Conservation (phyloP, 2,329 filamentous ascomycete species). For the Albifimbria verrucaria region DNA sequence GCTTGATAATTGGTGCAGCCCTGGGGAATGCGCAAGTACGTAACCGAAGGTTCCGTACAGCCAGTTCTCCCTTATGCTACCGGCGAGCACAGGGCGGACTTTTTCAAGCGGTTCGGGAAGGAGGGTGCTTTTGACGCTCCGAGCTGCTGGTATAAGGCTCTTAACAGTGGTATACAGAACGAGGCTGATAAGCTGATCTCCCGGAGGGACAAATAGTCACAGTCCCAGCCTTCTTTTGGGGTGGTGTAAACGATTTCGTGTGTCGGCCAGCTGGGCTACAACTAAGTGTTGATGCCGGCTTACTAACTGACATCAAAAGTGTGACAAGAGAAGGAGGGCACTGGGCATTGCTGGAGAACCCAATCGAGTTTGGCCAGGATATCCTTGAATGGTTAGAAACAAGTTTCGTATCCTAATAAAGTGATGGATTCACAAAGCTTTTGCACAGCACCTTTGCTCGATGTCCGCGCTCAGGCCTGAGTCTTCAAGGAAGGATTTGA, state of each 20-base stretch:
- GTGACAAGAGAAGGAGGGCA: constrained; percentile 22
- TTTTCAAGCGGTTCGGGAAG: constrained; percentile 18
- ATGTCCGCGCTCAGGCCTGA: too few species aligned
- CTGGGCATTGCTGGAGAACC: constrained; percentile 26
- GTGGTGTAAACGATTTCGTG: constrained; percentile 21
- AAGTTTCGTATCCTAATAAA: too few species aligned
- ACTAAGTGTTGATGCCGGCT: constrained; percentile 13
- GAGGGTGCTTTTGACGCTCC: constrained; percentile 23
- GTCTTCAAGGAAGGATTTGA: too few species aligned
- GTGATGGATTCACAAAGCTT: too few species aligned
- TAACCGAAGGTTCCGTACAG: constrained; percentile 16
- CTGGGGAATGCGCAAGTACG: constrained; percentile 28
- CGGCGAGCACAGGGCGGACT: constrained; percentile 17
- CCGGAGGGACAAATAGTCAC: constrained; percentile 13
- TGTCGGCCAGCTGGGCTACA: constrained; percentile 17
- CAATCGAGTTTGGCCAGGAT: constrained; percentile 19
- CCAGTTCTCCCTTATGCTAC: constrained; percentile 22
- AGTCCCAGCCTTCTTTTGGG: constrained; percentile 23
- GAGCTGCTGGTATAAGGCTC: constrained; percentile 23
- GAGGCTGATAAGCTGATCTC: constrained; percentile 14
- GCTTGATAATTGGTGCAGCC: constrained; percentile 32
- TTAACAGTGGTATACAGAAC: constrained; percentile 13
- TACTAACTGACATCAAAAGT: constrained; percentile 21
- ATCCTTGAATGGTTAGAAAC: constrained; percentile 14
- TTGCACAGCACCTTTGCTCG: too few species aligned